Evolutionary conservation across 208 protist genomes (phyloP), one percentile per base, ranked within the genome.

Genomic region (Leishmania braziliensis): DNA sequence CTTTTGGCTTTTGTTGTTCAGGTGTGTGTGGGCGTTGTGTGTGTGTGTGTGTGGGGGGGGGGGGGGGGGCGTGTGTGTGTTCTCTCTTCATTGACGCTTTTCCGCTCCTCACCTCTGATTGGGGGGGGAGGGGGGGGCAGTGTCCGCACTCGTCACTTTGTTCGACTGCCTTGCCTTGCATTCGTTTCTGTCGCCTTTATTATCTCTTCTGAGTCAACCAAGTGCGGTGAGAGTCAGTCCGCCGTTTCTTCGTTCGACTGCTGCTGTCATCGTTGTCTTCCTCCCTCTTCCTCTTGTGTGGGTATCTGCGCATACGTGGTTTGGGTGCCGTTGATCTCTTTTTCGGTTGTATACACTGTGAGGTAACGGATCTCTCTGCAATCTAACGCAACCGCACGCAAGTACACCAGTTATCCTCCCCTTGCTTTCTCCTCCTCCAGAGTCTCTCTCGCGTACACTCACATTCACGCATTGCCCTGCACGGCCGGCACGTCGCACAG

Each of bases 1-100:
- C 77, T 82, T 65, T 9, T 68, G 16, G 5, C 2, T 53, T 62
- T 54, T 75, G 39, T 70, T 65, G 60, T 86, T 80, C 48, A 60
- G 46, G 78, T 46, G 43, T 43, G 79, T 46, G 43, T 46, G 43
- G 43, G 43, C 43, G 43, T 56, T 56, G 14, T 56, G 53, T 56
- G 14, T 54, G 50, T 56, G 53, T 56, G 53, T 23, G 53, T 23
- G 53, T 56, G 39, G 39, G 39, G 39, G 39, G n/a, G n/a, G n/a
- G n/a, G n/a, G n/a, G n/a, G n/a, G n/a, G n/a, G n/a, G n/a, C n/a
- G 36, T 39, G 51, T 54, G 51, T 54, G 51, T 54, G 51, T 18
- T 54, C 14, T 54, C 4, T 54, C 14, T 54, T 54, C 51, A 8
- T 54, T 54, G 51, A 39, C 36, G 1, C 36, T 39, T 39, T 39